Conservation (phyloP, 2,329 filamentous ascomycete species). For the Fusarium virguliforme region DNA sequence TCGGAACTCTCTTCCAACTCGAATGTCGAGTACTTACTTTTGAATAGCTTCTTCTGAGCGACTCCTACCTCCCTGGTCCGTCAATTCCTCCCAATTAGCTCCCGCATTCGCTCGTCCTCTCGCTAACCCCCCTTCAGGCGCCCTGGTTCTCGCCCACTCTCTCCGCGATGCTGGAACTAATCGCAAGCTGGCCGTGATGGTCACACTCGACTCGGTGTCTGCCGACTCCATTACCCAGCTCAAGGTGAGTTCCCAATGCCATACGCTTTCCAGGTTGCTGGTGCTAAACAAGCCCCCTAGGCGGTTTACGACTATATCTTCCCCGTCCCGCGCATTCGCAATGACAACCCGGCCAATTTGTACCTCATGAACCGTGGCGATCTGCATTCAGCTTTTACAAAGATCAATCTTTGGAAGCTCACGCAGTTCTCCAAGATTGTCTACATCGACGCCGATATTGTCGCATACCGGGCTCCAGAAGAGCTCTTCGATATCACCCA, state of each 20-base stretch:
- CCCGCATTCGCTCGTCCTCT: constrained; percentile 1
- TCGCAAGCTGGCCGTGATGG: constrained; percentile 82
- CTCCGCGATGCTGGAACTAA: constrained; percentile 89
- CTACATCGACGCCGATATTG: constrained; percentile 94
- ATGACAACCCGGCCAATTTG: constrained; percentile 84
- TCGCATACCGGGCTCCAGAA: constrained; percentile 91
- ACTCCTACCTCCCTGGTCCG: constrained; percentile 92
- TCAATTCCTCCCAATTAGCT: constrained; percentile 40
- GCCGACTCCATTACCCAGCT: constrained; percentile 83
- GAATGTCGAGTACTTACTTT: constrained; percentile 21
- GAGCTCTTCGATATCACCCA: constrained; percentile 84
- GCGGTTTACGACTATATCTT: constrained; percentile 90
- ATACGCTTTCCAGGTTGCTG: background rate
- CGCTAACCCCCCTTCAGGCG: constrained; percentile 71
- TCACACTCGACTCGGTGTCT: constrained; percentile 86
- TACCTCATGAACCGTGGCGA: constrained; percentile 93
- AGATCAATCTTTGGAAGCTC: constrained; percentile 94
- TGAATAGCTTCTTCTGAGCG: constrained; percentile 87
- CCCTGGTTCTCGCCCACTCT: constrained; percentile 93
- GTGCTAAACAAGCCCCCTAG: constrained; percentile 60
- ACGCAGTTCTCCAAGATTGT: constrained; percentile 92
- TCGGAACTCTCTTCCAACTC: background rate
- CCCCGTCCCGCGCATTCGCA: constrained; percentile 85
- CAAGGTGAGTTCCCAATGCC: constrained; percentile 68
- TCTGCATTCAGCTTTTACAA: constrained; percentile 93